Evolutionary conservation across 805 yeast genomes (phyloP).

Genomic region (Candida mattraensis): DNA sequence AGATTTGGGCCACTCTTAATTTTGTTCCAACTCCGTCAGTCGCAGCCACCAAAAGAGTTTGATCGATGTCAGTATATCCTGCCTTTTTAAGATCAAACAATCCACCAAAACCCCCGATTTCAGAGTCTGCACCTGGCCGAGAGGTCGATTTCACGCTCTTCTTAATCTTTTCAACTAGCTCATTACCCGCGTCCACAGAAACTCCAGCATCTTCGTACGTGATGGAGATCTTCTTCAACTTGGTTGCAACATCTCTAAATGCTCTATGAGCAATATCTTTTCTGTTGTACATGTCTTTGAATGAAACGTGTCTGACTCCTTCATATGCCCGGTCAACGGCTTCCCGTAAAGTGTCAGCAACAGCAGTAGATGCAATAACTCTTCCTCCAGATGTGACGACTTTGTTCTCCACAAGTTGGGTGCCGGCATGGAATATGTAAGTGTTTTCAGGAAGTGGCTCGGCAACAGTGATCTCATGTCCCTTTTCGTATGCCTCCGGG

Average conservation of each 20-base stretch:
- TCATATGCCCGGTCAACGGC: constrained; percentile 85
- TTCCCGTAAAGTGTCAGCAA: constrained; percentile 67
- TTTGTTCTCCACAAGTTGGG: constrained; percentile 56
- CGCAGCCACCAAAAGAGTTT: constrained; percentile 89
- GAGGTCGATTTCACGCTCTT: constrained; percentile 87
- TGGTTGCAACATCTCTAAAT: constrained; percentile 51
- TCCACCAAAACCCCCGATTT: constrained; percentile 99
- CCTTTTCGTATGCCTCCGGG: constrained; percentile 84
- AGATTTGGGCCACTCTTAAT: constrained; percentile 87
- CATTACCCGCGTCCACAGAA: constrained; percentile 93
- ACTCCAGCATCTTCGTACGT: constrained; percentile 98
- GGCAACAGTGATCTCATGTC: constrained; percentile 72
- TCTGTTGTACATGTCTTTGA: constrained; percentile 78
- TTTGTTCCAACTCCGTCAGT: constrained; percentile 99
- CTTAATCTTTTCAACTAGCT: constrained; percentile 86
- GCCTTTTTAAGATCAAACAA: constrained; percentile 86
- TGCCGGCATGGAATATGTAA: constrained; percentile 94
- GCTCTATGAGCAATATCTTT: constrained; percentile 96
- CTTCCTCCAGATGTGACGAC: constrained; percentile 92
- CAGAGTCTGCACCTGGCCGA: constrained; percentile 96
- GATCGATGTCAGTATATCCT: constrained; percentile 72
- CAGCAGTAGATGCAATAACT: constrained; percentile 92
- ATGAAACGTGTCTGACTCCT: constrained; percentile 76
- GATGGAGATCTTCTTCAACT: constrained; percentile 41
- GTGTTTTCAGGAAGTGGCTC: constrained; percentile 54